Evolutionary conservation across 2,329 filamentous ascomycete species (phyloP).

Genomic region (Drechslerella dactyloides): DNA sequence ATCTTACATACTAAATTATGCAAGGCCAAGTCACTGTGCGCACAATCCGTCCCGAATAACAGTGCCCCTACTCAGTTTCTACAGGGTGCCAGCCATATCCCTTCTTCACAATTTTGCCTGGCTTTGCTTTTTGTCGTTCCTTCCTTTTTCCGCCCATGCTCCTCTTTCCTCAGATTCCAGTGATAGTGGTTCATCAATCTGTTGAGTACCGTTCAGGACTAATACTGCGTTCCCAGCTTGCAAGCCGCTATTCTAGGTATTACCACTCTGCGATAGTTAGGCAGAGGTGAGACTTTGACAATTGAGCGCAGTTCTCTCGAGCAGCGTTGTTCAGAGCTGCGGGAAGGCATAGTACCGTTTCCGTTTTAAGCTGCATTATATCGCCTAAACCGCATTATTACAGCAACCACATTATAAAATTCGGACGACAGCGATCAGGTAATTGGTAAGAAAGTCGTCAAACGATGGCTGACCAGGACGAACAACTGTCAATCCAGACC

Average conservation of each 20-base stretch:
- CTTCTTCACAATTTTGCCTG: not conserved
- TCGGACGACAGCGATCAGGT: constrained; percentile 13
- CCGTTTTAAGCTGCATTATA: constrained; percentile 37
- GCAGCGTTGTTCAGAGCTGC: constrained; percentile 16
- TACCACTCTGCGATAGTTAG: constrained; percentile 14
- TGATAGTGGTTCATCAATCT: too few species aligned
- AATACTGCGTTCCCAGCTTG: too few species aligned
- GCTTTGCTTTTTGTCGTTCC: not conserved
- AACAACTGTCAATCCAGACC: constrained; percentile 29
- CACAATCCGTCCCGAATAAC: constrained; percentile 29
- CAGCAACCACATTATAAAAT: constrained; percentile 9
- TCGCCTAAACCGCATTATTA: constrained; percentile 22
- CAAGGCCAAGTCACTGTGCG: constrained; percentile 49
- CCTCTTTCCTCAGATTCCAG: not conserved
- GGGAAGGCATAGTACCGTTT: constrained; percentile 19
- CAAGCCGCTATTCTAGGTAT: not conserved
- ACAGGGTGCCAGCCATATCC: constrained; percentile 3
- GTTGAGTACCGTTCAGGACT: too few species aligned
- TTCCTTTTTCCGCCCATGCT: constrained; percentile 1
- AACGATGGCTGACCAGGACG: constrained; percentile 37
- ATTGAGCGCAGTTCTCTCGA: constrained; percentile 9
- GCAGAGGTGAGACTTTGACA: constrained; percentile 13
- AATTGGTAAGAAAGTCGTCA: constrained; percentile 8
- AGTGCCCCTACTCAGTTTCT: not conserved
- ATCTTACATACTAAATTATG: constrained; percentile 20